A percentile compares a stretch with the other conserved stretches of the same genome.
These are phyloP conservation scores for Candida mattraensis DNA, from an alignment of 805 yeast genomes.

Conservation along the genomic window DNA sequence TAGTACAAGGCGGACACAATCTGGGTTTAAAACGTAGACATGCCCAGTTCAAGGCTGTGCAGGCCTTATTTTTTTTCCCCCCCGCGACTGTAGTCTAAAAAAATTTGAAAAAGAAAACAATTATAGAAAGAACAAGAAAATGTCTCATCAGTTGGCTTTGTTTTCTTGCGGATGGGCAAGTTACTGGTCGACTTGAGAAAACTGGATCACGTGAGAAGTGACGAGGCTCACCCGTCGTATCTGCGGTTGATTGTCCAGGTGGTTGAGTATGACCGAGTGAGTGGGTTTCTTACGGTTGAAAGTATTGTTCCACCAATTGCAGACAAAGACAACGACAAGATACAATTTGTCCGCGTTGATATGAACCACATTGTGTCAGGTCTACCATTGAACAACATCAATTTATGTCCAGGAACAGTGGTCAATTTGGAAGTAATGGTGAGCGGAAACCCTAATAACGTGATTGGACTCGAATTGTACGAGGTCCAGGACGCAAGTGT, in stretches of 20 bases:
- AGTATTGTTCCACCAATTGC: slow-evolving; percentile 14
- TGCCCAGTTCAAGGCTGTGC: slow-evolving; percentile 11
- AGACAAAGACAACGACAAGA: slow-evolving; percentile 10
- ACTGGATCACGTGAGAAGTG: slow-evolving; percentile 10
- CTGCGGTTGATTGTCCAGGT: slow-evolving; percentile 27
- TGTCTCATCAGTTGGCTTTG: slow-evolving; percentile 3
- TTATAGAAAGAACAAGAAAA: too few species aligned
- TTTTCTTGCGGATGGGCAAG: slow-evolving; percentile 29
- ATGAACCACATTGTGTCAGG: slow-evolving; percentile 10
- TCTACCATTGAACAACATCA: slow-evolving; percentile 6
- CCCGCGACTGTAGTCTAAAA: too few species aligned
- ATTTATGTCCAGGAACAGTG: slow-evolving; percentile 20
- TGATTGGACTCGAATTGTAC: slow-evolving; percentile 22
- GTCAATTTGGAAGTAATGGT: slow-evolving; percentile 26
- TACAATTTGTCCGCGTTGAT: slow-evolving; percentile 16
- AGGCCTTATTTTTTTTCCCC: too few species aligned
- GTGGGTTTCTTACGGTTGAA: slow-evolving; percentile 17
- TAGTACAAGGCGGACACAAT: too few species aligned
- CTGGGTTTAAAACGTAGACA: too few species aligned
- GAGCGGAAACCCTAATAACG: slow-evolving; percentile 10
- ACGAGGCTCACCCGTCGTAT: slow-evolving; percentile 12
- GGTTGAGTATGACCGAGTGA: slow-evolving; percentile 15
- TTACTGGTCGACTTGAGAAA: slow-evolving; percentile 18
- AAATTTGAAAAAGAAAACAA: too few species aligned
- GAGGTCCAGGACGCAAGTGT: slow-evolving; percentile 20